These are phyloP conservation scores for Alternaria dauci DNA, from an alignment of 2,329 filamentous ascomycete species.

Conservation along the genomic window DNA sequence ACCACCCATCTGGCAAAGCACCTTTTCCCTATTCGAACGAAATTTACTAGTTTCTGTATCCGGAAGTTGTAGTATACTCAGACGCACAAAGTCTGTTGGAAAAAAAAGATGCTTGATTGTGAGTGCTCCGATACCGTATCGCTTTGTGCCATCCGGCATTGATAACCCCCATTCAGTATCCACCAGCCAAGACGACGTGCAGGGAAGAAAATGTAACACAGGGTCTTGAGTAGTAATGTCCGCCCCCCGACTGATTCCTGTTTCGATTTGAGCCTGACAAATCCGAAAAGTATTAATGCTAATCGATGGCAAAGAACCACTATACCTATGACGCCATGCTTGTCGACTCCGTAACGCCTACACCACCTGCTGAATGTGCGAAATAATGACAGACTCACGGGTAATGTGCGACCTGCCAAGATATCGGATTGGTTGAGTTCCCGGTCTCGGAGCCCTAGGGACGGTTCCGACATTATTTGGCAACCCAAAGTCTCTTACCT, in stretches of 20 bases:
- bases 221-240: background rate
- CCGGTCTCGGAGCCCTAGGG: background rate
- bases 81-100: background rate
- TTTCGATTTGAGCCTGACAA: background rate
- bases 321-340: background rate
- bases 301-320: background rate
- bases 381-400: background rate
- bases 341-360: background rate
- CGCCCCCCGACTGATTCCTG: background rate
- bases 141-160: slow-evolving; percentile 3
- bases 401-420: background rate
- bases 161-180: slow-evolving; percentile 25
- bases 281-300: background rate
- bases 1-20: background rate
- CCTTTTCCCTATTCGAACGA: background rate
- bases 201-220: slow-evolving; percentile 3
- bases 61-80: slow-evolving; percentile 14
- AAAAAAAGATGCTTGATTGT: background rate
- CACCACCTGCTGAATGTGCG: background rate
- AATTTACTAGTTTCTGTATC: slow-evolving; percentile 2
- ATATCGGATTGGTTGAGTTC: background rate
- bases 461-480: background rate
- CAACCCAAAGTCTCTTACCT: background rate
- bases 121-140: slow-evolving; percentile 23
- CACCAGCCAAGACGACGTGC: slow-evolving; percentile 18